phyloP scores from a whole-genome alignment of 495 filamentous ascomycete genomes.

The Neurospora sp. region DNA sequence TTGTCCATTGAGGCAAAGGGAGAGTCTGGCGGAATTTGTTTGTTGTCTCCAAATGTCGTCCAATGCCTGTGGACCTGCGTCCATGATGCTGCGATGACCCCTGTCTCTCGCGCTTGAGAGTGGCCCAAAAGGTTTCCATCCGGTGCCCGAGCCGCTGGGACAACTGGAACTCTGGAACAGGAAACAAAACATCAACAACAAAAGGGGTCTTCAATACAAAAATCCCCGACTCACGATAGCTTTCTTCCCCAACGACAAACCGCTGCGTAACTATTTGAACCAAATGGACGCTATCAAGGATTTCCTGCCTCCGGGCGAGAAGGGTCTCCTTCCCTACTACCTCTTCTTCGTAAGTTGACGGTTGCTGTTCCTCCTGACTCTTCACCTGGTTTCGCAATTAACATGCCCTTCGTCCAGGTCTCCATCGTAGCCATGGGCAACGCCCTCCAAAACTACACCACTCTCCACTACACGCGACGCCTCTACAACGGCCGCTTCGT shows the following conservation, averaged over 20 bases:
- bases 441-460: slow-evolving; percentile 68
- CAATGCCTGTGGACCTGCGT: background rate
- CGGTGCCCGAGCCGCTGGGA: background rate
- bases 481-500: slow-evolving; percentile 58
- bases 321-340: slow-evolving; percentile 40
- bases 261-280: background rate
- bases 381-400: background rate
- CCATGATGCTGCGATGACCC: background rate
- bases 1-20: background rate
- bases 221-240: background rate
- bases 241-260: background rate
- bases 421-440: slow-evolving; percentile 71
- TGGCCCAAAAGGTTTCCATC: background rate
- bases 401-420: slow-evolving; percentile 38
- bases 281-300: slow-evolving; percentile 29
- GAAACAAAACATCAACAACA: background rate
- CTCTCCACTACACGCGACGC: slow-evolving; percentile 60
- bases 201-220: background rate
- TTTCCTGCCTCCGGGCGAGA: slow-evolving; percentile 29
- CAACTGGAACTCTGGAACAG: background rate
- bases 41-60: background rate
- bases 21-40: background rate
- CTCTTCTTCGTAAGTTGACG: slow-evolving; percentile 33
- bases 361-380: background rate
- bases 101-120: background rate